Conservation (phyloP, 192 early-diverging fungal genomes). For the Backusella macrospora region DNA sequence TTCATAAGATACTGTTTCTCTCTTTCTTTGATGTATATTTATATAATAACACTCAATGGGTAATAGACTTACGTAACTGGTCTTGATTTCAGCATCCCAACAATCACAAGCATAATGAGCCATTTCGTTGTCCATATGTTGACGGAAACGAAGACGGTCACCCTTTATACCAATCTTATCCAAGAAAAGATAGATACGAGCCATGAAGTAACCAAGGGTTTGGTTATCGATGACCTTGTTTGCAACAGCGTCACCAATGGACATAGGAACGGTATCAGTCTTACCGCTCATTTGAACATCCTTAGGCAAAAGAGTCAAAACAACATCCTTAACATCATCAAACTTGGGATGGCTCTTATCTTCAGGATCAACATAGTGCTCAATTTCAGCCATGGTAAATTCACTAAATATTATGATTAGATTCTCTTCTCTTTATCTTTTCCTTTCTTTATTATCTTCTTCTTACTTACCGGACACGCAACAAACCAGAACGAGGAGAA, state of each 20-base stretch:
- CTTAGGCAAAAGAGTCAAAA: conserved; percentile 77
- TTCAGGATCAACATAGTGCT: conserved; percentile 96
- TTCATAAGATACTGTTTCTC: not conserved
- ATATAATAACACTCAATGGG: not conserved
- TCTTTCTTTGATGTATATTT: not conserved
- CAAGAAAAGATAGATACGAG: conserved; percentile 92
- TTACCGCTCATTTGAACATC: conserved; percentile 77
- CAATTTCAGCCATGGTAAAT: conserved; percentile 99
- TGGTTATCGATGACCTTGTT: conserved; percentile 91
- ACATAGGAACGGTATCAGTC: conserved; percentile 67
- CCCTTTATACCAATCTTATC: conserved; percentile 87
- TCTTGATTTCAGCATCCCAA: conserved; percentile 99
- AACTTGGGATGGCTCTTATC: conserved; percentile 95
- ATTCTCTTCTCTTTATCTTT: not conserved
- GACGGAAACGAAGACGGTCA: conserved; percentile 89
- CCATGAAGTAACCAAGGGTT: conserved; percentile 98
- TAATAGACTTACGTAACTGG: conserved; percentile 64
- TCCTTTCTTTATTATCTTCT: not conserved
- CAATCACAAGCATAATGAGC: conserved; percentile 98
- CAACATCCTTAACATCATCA: conserved; percentile 77
- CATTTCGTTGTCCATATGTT: conserved; percentile 99
- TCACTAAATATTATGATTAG: conserved; percentile 56
- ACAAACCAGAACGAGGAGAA: conserved; percentile 89
- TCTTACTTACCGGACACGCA: conserved; percentile 84
- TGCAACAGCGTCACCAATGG: conserved; percentile 91